A percentile compares a stretch with the other conserved stretches of the same genome.
phyloP scores from a whole-genome alignment of 257 asterid species.

The Gentiana straminea region DNA sequence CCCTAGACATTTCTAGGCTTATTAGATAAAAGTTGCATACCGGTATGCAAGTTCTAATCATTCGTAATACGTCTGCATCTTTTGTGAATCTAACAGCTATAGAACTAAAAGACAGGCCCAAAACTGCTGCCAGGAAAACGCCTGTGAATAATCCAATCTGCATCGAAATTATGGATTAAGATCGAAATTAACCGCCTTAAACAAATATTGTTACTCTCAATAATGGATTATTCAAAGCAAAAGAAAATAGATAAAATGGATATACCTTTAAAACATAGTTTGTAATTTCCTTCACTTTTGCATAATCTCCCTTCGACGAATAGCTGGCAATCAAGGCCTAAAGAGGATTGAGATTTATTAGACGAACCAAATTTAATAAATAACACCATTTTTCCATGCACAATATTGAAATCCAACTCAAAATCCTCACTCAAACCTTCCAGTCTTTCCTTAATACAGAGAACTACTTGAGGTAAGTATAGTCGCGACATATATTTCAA shows the following conservation, averaged over 20 bases:
- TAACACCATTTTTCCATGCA: no score
- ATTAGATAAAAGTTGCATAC: conserved; percentile 23
- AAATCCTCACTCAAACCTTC: no score
- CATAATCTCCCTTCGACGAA: conserved; percentile 55
- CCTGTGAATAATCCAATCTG: conserved; percentile 70
- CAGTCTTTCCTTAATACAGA: no score
- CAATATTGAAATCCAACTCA: no score
- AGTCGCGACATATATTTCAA: no score
- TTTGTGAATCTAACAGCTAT: conserved; percentile 61
- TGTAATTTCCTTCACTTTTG: conserved; percentile 56
- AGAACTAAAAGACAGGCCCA: conserved; percentile 58
- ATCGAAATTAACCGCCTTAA: conserved; percentile 4
- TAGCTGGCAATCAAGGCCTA: conserved; percentile 86
- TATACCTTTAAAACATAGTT: conserved; percentile 56
- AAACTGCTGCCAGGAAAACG: conserved; percentile 44
- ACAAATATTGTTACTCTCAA: not conserved
- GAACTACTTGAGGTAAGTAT: no score
- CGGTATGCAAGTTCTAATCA: conserved; percentile 57
- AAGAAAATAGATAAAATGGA: not conserved
- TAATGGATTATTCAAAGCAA: not conserved
- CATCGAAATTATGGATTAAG: conserved; percentile 8
- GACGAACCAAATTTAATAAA: no score
- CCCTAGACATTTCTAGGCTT: not conserved
- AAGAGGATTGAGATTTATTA: not conserved
- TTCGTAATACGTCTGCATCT: conserved; percentile 48